phyloP scores from a whole-genome alignment of 139 green algal species.

The Tetraselmis chui region DNA sequence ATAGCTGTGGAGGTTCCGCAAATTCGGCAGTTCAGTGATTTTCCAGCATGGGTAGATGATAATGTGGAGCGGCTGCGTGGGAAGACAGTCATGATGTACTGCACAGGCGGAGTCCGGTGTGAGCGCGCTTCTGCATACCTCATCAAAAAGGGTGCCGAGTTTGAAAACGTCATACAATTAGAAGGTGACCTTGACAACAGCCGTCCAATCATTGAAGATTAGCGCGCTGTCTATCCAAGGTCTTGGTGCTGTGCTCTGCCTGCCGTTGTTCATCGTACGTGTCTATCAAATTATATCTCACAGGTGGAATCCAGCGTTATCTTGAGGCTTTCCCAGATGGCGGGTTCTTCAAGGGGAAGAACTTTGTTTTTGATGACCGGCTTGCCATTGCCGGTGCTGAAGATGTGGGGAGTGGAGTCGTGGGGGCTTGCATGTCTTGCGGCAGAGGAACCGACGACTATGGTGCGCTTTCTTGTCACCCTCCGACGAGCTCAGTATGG shows the following conservation, averaged over 20 bases:
- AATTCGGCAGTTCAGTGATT: constrained; percentile 58
- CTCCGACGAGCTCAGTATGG: too few species aligned
- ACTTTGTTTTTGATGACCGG: constrained; percentile 76
- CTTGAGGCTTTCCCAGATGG: constrained; percentile 63
- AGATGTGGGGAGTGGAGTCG: constrained; percentile 8
- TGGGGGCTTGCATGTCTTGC: constrained; percentile 53
- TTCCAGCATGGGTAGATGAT: constrained; percentile 65
- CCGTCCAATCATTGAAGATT: too few species aligned
- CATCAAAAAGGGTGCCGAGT: constrained; percentile 41
- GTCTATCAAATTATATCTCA: constrained; percentile 4
- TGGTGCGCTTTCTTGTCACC: too few species aligned
- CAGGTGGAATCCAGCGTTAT: constrained; percentile 76
- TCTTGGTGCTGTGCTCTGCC: too few species aligned
- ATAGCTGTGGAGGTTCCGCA: constrained; percentile 41
- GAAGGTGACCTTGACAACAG: constrained; percentile 21
- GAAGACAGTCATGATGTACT: constrained; percentile 68
- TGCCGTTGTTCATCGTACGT: neutral
- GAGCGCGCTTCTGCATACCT: constrained; percentile 71
- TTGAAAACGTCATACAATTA: constrained; percentile 59
- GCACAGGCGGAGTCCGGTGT: constrained; percentile 76
- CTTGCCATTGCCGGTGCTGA: constrained; percentile 21
- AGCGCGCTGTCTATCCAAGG: neutral
- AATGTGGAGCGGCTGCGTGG: constrained; percentile 24
- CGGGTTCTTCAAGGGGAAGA: constrained; percentile 68
- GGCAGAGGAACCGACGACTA: constrained; percentile 48